These are phyloP conservation scores for Boletus bicolor DNA, from an alignment of 768 basidiomycete species.

Conservation along the genomic window DNA sequence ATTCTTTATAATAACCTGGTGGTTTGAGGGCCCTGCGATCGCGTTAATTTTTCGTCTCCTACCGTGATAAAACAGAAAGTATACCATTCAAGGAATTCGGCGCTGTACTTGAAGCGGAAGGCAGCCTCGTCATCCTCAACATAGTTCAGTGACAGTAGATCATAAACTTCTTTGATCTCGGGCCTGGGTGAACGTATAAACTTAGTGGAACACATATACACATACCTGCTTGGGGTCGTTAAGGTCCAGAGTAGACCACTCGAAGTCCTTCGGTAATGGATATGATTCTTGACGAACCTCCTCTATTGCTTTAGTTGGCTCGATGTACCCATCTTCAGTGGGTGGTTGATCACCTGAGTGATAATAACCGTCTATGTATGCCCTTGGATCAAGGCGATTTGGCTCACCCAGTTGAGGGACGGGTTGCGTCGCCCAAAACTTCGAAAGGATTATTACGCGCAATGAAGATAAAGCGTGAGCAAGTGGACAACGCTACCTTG, in stretches of 20 bases:
- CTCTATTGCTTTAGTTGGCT: slow-evolving; percentile 68
- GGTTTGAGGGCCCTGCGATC: slow-evolving; percentile 82
- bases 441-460: slow-evolving; percentile 8
- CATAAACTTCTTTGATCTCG: slow-evolving; percentile 88
- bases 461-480: background rate
- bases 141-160: slow-evolving; percentile 88
- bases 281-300: slow-evolving; percentile 89
- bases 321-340: slow-evolving; percentile 82
- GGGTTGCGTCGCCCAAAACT: slow-evolving; percentile 99
- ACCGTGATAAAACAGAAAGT: slow-evolving; percentile 8
- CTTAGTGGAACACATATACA: background rate
- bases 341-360: slow-evolving; percentile 58
- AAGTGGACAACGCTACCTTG: slow-evolving; percentile 53
- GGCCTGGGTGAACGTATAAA: background rate
- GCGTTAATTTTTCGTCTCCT: background rate
- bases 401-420: slow-evolving; percentile 79
- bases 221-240: slow-evolving; percentile 68
- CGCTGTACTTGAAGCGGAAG: slow-evolving; percentile 95
- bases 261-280: slow-evolving; percentile 87
- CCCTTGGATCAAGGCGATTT: background rate
- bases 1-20: slow-evolving; percentile 89
- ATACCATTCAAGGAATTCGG: slow-evolving; percentile 91
- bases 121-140: slow-evolving; percentile 95
- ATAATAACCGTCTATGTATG: background rate
- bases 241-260: slow-evolving; percentile 85